phyloP scores from a whole-genome alignment of 2,329 filamentous ascomycete genomes.

The Polytolypa hystricis region DNA sequence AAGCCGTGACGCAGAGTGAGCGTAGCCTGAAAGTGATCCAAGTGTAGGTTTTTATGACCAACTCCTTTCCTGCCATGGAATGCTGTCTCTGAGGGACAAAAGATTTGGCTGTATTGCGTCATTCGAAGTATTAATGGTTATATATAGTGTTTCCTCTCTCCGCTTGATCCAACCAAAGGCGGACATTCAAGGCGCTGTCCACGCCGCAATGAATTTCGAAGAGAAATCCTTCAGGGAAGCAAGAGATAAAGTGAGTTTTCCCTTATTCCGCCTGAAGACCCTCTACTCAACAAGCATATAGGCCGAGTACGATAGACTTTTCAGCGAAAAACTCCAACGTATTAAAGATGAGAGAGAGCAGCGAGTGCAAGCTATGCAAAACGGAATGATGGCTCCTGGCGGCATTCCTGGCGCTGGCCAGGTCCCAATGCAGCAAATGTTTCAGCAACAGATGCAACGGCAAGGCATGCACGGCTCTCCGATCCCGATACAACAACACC shows the following conservation, averaged over 20 bases:
- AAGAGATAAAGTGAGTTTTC: constrained; percentile 22
- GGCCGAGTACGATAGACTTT: constrained; percentile 34
- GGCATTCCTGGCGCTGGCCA: constrained; percentile 24
- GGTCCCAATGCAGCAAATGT: constrained; percentile 34
- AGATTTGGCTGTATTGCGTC: constrained; percentile 1
- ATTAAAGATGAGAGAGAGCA: constrained; percentile 35
- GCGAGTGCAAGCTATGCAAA: constrained; percentile 30
- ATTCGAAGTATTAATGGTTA: constrained; percentile 2
- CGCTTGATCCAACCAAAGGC: constrained; percentile 35
- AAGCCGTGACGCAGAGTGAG: constrained; percentile 28
- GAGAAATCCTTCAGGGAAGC: constrained; percentile 34
- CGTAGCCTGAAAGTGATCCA: constrained; percentile 34
- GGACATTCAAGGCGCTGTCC: constrained; percentile 26
- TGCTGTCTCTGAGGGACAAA: no score
- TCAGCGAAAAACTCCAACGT: constrained; percentile 33
- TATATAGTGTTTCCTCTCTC: constrained; percentile 33
- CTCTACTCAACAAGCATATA: constrained; percentile 12
- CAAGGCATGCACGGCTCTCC: constrained; percentile 15
- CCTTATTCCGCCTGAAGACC: not conserved
- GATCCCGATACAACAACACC: constrained; percentile 17
- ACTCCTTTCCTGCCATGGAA: no score
- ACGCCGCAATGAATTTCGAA: constrained; percentile 35
- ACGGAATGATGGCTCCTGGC: constrained; percentile 28
- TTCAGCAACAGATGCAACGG: constrained; percentile 30
- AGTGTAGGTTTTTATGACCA: constrained; percentile 35